Conservation (phyloP, 1,139 yeast genomes). For the Pichia sp. region DNA sequence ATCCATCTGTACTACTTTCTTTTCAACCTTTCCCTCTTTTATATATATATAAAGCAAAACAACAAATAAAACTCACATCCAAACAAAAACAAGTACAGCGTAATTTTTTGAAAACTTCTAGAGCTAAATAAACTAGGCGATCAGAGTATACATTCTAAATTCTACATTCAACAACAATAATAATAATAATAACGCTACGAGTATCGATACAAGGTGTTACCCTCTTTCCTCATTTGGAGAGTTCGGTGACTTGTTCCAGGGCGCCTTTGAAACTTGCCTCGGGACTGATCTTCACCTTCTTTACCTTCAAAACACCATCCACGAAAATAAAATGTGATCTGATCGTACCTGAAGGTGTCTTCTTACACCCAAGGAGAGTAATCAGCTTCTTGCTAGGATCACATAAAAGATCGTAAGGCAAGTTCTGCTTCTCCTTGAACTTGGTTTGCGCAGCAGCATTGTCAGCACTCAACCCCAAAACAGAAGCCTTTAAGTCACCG, state of each 20-base stretch:
- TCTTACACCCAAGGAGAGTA: conserved; percentile 76
- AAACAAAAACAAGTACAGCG: background rate
- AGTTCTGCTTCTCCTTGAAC: conserved; percentile 66
- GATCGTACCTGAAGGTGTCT: conserved; percentile 66
- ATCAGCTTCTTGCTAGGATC: conserved; percentile 73
- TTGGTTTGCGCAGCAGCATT: conserved; percentile 67
- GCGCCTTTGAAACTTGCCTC: conserved; percentile 69
- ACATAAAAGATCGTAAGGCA: conserved; percentile 69
- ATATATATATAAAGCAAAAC: conserved; percentile 3
- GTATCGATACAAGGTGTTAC: no score
- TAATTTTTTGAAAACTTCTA: no score
- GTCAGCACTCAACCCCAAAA: conserved; percentile 73
- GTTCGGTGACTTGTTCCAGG: conserved; percentile 46
- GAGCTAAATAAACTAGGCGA: background rate
- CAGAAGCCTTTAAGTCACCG: conserved; percentile 43
- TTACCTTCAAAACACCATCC: conserved; percentile 66
- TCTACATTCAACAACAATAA: background rate
- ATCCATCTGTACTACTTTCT: background rate
- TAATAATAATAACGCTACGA: no score
- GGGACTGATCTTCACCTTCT: conserved; percentile 70
- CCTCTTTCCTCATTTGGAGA: background rate
- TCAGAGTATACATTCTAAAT: background rate
- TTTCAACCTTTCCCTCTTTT: conserved; percentile 8
- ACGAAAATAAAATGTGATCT: conserved; percentile 89
- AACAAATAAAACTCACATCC: background rate